Percentiles rank a stretch among this genome's conserved stretches.
Evolutionary conservation across 192 early-diverging fungal genomes (phyloP).

Genomic region (Endogone sp.): DNA sequence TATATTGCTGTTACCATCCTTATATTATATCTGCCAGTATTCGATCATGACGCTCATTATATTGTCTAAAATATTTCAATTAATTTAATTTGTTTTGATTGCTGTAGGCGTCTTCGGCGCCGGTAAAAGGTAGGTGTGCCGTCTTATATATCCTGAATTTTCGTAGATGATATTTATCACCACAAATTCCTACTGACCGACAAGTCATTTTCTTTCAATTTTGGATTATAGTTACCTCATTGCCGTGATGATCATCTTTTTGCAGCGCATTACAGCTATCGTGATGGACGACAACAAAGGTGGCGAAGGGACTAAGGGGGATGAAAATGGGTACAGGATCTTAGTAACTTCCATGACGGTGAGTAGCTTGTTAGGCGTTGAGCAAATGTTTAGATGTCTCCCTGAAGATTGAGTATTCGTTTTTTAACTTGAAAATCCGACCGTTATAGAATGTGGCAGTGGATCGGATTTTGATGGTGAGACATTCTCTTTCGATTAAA

Average conservation of each 20-base stretch:
- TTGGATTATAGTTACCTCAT: constrained; percentile 47
- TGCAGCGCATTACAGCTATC: constrained; percentile 48
- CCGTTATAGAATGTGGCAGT: constrained; percentile 69
- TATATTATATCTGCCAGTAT: no score
- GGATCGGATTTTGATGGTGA: constrained; percentile 61
- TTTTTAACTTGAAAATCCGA: no score
- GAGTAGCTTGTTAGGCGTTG: background rate
- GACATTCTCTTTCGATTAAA: background rate
- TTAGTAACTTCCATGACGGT: constrained; percentile 68
- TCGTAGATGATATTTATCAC: background rate
- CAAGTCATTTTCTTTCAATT: background rate
- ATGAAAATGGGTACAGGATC: constrained; percentile 40
- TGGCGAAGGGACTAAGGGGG: constrained; percentile 11
- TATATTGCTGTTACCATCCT: constrained; percentile 11
- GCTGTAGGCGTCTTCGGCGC: constrained; percentile 60
- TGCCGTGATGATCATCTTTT: constrained; percentile 56
- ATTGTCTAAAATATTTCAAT: background rate
- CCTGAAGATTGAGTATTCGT: background rate
- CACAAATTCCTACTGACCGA: background rate
- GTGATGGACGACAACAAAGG: background rate
- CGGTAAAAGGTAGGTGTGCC: constrained; percentile 55
- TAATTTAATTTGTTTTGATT: background rate
- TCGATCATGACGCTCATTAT: no score
- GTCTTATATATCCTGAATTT: background rate
- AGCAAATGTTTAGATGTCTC: background rate